phyloP scores from a whole-genome alignment of 129 eudicot genomes.

The Saposhnikovia divaricata region DNA sequence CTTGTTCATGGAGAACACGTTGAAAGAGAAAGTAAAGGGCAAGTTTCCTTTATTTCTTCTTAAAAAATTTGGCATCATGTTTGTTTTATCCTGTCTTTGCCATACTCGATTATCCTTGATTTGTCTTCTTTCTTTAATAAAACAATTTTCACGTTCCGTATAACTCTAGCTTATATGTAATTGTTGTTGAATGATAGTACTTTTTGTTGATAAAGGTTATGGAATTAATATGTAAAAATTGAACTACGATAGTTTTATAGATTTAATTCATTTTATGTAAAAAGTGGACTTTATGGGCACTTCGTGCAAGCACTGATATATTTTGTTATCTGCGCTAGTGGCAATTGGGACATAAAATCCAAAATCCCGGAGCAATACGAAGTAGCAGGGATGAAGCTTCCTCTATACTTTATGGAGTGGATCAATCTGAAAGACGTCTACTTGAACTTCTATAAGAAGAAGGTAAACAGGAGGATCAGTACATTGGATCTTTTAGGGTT shows the following conservation, averaged over 20 bases:
- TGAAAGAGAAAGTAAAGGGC: too few species aligned
- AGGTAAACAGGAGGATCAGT: conserved; percentile 42
- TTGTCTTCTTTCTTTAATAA: neutral
- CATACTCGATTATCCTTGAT: neutral
- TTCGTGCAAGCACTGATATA: conserved; percentile 13
- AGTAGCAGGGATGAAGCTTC: conserved; percentile 59
- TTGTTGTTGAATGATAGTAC: neutral
- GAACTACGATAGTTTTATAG: neutral
- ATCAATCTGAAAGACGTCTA: conserved; percentile 85
- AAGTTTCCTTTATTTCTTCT: neutral
- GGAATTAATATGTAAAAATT: neutral
- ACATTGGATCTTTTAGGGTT: conserved; percentile 9
- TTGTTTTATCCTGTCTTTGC: neutral
- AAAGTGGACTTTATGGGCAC: neutral
- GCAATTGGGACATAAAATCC: conserved; percentile 96
- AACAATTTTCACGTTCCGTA: neutral
- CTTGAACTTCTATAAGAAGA: conserved; percentile 75
- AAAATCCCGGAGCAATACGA: conserved; percentile 80
- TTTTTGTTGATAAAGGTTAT: neutral
- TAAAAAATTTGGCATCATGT: neutral
- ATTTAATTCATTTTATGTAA: neutral
- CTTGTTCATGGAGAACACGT: neutral
- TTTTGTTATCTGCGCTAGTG: conserved; percentile 36
- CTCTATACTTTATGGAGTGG: conserved; percentile 90
- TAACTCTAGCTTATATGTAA: neutral